Conservation (phyloP, 257 asterid genomes). For the Scutellaria baicalensis region DNA sequence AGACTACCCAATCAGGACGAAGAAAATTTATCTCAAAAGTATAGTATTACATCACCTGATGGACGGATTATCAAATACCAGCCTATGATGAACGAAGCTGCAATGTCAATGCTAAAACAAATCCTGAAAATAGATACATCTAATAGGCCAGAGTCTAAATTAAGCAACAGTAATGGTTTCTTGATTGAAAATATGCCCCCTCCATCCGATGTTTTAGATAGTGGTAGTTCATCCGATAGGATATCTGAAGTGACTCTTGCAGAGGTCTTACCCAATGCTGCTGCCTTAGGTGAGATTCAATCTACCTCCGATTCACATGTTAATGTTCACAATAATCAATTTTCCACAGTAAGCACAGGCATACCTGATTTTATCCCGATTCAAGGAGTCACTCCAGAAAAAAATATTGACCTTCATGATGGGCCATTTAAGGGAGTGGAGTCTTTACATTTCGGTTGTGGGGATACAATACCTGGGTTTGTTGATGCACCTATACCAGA, state of each 20-base stretch:
- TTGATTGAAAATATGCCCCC: constrained; percentile 38
- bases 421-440: constrained; percentile 24
- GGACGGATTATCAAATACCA: constrained; percentile 60
- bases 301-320: constrained; percentile 25
- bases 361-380: constrained; percentile 29
- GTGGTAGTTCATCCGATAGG: constrained; percentile 34
- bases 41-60: constrained; percentile 31
- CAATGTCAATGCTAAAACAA: constrained; percentile 53
- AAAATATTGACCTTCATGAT: constrained; percentile 11
- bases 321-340: constrained; percentile 12
- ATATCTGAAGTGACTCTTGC: constrained; percentile 54
- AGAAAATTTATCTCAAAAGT: constrained; percentile 31
- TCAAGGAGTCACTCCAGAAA: constrained; percentile 22
- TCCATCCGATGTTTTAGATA: constrained; percentile 29
- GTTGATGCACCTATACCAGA: constrained; percentile 35
- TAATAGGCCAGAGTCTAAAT: constrained; percentile 33
- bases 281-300: constrained; percentile 30
- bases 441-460: constrained; percentile 19
- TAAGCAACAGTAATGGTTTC: constrained; percentile 36
- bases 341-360: constrained; percentile 22
- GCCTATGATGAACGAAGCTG: constrained; percentile 82
- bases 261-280: constrained; percentile 38
- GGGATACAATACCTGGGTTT: constrained; percentile 29
- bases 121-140: constrained; percentile 50
- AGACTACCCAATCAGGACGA: constrained; percentile 61